Evolutionary conservation across 139 green algal genomes (phyloP).

Genomic region (Asterochloris sp.): DNA sequence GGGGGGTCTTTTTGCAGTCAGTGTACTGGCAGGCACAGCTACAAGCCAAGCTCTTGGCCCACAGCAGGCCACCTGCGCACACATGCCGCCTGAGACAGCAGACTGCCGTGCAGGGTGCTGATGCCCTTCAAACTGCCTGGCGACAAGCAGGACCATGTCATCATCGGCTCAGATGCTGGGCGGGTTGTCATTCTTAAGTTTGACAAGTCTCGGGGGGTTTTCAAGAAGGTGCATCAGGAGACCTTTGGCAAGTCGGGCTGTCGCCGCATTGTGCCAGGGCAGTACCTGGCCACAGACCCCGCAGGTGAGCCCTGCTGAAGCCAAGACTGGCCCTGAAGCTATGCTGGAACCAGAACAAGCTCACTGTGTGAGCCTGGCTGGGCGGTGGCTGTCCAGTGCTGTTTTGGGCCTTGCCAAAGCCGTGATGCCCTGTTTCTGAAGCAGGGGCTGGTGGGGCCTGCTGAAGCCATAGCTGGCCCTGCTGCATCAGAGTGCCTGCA

Average conservation of each 20-base stretch:
- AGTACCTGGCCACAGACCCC: conserved; percentile 90
- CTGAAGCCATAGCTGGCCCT: no score
- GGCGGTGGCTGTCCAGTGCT: no score
- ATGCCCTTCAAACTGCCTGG: conserved; percentile 87
- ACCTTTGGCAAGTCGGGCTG: conserved; percentile 95
- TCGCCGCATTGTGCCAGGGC: conserved; percentile 91
- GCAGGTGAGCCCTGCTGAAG: no score
- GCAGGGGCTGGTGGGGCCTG: no score
- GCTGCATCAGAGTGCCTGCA: no score
- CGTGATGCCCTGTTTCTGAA: no score
- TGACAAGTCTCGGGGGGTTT: conserved; percentile 78
- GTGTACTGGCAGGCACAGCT: conserved; percentile 58
- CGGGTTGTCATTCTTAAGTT: conserved; percentile 96
- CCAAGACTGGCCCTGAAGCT: no score
- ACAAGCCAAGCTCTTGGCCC: not conserved
- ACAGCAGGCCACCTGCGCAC: no score
- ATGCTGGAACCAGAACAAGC: no score
- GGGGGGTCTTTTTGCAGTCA: no score
- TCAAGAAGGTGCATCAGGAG: conserved; percentile 83
- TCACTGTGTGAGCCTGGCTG: no score
- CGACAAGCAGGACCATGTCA: conserved; percentile 81
- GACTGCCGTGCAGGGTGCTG: conserved; percentile 55
- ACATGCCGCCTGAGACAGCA: conserved; percentile 73
- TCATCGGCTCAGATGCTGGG: conserved; percentile 90
- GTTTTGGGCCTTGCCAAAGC: no score